A percentile compares a stretch with the other conserved stretches of the same genome.
Evolutionary conservation across 1,284 basidiomycete species (phyloP).

Genomic region (Sporisorium reilianum): DNA sequence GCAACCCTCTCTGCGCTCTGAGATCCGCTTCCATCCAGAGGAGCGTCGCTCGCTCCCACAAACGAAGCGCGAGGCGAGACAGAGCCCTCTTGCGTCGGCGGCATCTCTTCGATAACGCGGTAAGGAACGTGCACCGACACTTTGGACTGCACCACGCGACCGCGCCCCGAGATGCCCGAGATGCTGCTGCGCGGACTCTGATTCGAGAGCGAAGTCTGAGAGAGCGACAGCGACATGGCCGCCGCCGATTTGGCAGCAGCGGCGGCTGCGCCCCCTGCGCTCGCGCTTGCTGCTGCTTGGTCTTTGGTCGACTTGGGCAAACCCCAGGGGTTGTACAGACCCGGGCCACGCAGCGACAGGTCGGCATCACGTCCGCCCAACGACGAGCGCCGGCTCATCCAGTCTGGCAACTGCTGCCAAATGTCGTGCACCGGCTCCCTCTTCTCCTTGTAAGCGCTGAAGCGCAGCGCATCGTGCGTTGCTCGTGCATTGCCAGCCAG

Average conservation of each 20-base stretch:
- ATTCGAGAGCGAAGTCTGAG: conserved; percentile 25
- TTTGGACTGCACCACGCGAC: conserved; percentile 25
- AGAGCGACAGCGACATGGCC: conserved; percentile 16
- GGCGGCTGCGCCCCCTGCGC: not conserved
- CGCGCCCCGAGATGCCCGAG: conserved; percentile 39
- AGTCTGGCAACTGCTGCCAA: conserved; percentile 50
- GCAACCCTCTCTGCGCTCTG: conserved; percentile 16
- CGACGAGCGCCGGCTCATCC: conserved; percentile 46
- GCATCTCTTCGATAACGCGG: conserved; percentile 22
- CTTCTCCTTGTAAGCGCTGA: conserved; percentile 34
- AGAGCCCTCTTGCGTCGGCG: conserved; percentile 13
- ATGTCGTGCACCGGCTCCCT: conserved; percentile 46
- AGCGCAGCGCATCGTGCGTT: conserved; percentile 30
- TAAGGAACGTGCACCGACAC: conserved; percentile 36
- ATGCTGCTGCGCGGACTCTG: conserved; percentile 46
- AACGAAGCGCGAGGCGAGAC: conserved; percentile 30
- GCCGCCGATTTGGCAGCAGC: not conserved
- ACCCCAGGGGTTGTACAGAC: conserved; percentile 21
- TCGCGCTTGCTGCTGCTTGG: conserved; percentile 6
- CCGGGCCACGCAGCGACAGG: conserved; percentile 32
- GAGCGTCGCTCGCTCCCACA: conserved; percentile 16
- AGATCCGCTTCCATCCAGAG: conserved; percentile 13
- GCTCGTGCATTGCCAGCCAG: conserved; percentile 39
- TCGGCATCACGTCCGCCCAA: conserved; percentile 43
- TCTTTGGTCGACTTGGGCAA: conserved; percentile 15